Evolutionary conservation across 2,329 filamentous ascomycete species (phyloP).

Genomic region (Fusarium equiseti): DNA sequence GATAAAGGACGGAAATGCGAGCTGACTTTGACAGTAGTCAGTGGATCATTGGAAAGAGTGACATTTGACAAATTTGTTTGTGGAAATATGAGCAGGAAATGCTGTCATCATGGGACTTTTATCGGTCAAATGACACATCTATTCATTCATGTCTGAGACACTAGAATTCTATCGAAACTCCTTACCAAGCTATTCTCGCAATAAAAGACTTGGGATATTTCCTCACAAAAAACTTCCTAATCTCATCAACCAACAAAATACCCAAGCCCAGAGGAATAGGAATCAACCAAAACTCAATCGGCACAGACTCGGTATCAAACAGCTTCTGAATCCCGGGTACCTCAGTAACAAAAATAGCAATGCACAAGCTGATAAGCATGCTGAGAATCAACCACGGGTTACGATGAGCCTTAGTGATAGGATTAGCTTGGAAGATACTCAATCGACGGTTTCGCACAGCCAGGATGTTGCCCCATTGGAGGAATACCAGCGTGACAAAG

Average conservation of each 20-base stretch:
- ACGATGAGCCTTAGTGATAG: slow-evolving; percentile 58
- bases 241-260: slow-evolving; percentile 64
- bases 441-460: slow-evolving; percentile 64
- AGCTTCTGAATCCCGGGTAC: slow-evolving; percentile 62
- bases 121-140: neutral
- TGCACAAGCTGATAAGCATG: slow-evolving; percentile 60
- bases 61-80: neutral
- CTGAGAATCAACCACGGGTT: slow-evolving; percentile 63
- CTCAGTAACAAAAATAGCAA: slow-evolving; percentile 67
- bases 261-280: slow-evolving; percentile 63
- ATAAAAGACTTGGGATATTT: slow-evolving; percentile 58
- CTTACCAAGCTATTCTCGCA: slow-evolving; percentile 63
- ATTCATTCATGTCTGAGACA: no score
- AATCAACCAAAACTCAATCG: slow-evolving; percentile 65
- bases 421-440: slow-evolving; percentile 64
- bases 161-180: neutral
- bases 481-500: slow-evolving; percentile 65
- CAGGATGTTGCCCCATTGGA: slow-evolving; percentile 67
- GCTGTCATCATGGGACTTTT: neutral
- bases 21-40: neutral
- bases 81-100: neutral
- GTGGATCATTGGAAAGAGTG: neutral
- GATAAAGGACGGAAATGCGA: neutral
- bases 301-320: slow-evolving; percentile 63
- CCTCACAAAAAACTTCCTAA: slow-evolving; percentile 63